These are phyloP conservation scores for Tetrahymena elliotti DNA, from an alignment of 73 alveolate species.

Conservation along the genomic window DNA sequence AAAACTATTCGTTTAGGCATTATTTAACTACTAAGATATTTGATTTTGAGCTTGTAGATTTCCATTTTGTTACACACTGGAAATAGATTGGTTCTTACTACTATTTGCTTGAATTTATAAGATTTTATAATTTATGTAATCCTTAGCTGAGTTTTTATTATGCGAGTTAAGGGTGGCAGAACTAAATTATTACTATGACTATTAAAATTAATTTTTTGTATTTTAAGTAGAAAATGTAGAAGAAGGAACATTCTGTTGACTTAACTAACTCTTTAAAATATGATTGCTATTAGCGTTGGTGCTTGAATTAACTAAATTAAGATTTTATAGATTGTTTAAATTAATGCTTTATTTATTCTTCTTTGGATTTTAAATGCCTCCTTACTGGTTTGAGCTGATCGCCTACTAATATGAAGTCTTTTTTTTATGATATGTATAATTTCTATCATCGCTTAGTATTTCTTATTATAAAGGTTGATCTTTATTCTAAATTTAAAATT, in stretches of 20 bases:
- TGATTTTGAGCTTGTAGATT: background rate
- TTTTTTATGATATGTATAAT: background rate
- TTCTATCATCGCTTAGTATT: background rate
- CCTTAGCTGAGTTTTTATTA: background rate
- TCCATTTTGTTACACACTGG: background rate
- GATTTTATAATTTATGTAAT: background rate
- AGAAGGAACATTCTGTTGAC: background rate
- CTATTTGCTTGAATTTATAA: background rate
- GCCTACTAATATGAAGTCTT: background rate
- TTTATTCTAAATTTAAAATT: background rate
- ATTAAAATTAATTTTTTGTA: background rate
- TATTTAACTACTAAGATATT: no score
- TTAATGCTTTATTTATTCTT: background rate
- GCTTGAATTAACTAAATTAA: background rate
- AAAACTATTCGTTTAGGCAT: background rate
- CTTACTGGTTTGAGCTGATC: background rate
- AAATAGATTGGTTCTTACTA: background rate
- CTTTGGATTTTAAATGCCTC: background rate
- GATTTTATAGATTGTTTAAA: background rate
- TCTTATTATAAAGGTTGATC: background rate
- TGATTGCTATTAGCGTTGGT: no score
- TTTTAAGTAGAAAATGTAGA: background rate
- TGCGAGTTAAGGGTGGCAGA: background rate
- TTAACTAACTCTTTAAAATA: background rate
- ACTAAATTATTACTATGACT: background rate